Conservation (phyloP, 345 rosid genomes). For the Salix udensis region DNA sequence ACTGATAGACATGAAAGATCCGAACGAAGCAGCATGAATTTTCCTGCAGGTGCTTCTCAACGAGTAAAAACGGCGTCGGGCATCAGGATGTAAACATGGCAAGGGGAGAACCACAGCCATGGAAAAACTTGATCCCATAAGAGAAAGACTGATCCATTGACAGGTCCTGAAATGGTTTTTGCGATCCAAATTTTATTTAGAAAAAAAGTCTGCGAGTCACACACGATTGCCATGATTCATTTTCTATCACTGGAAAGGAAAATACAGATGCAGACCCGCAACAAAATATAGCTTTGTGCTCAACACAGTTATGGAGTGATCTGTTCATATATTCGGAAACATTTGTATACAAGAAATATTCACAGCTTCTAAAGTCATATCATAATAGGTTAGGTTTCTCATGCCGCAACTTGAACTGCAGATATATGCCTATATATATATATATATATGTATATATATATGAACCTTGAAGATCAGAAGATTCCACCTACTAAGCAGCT, state of each 20-base stretch:
- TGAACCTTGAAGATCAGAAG: not conserved
- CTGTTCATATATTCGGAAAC: not conserved
- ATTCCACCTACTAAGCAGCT: slow-evolving; percentile 20
- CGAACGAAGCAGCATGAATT: no score
- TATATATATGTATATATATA: no score
- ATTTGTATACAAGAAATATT: not conserved
- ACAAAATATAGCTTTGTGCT: no score
- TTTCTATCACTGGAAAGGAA: not conserved
- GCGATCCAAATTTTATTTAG: not conserved
- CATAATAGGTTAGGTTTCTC: slow-evolving; percentile 28
- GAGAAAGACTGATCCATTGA: not conserved
- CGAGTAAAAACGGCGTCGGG: not conserved
- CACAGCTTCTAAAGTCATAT: slow-evolving; percentile 3
- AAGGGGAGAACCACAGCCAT: no score
- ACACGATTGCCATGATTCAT: slow-evolving; percentile 23
- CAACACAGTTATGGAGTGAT: slow-evolving; percentile 26
- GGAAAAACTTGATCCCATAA: not conserved
- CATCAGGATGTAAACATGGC: not conserved
- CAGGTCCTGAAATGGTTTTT: not conserved
- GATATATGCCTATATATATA: slow-evolving; percentile 5
- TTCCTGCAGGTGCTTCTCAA: not conserved
- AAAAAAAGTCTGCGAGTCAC: not conserved
- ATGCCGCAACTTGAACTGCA: slow-evolving; percentile 9
- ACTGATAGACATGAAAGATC: no score
- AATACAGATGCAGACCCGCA: not conserved